Base-by-base conservation (phyloP, 768 basidiomycete genomes). In the Macrolepiota albuminosa region DNA sequence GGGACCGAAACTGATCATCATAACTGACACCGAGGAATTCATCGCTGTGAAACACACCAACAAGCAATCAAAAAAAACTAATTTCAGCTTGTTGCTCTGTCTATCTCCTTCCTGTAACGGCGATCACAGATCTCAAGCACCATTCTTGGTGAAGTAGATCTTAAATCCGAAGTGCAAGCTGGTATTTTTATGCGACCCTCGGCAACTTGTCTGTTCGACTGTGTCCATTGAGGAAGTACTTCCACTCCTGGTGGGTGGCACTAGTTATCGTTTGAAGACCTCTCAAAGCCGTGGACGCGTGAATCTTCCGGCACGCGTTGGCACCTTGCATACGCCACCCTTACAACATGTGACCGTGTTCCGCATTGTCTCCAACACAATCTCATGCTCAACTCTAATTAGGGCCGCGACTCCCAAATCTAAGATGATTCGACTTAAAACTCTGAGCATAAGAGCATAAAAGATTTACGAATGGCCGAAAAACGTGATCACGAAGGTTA, bases 281-380 rank as follows among this genome's bases (percentile, higher is more conserved):
- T 34, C 29, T 6, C 9, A 11, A 13, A 7, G 2, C 8, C 42
- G 18, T 43, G 8, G 31, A 55, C 31, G 31, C 53, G 53, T 48
- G 18, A n/a, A 33, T 48, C 39, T 10, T 2, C 16, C 5, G 37
- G 18, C n/a, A 42, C 58, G 45, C 53, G 52, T 31, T 16, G 31
- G 24, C 37, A 54, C 31, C 37, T 26, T 54, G n/a, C n/a, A n/a
- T 54, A 54, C 58, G 58, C 58, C 58, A 59, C 58, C 31, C 10
- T 18, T 4, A 49, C 14, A 42, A 10, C 58, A 59, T 55, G 58
- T 59, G 58, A 59, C 58, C 58, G 58, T 39, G 58, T 59, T 48
- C 29, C 34, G 24, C 49, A 4, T 37, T 33, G 34, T 34, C 33
- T 53, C 34, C 36, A 46, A 29, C 9, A 31, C 16, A 34, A 51